These are phyloP conservation scores for Podospora fimiseda DNA, from an alignment of 495 filamentous ascomycete species.

Conservation along the genomic window DNA sequence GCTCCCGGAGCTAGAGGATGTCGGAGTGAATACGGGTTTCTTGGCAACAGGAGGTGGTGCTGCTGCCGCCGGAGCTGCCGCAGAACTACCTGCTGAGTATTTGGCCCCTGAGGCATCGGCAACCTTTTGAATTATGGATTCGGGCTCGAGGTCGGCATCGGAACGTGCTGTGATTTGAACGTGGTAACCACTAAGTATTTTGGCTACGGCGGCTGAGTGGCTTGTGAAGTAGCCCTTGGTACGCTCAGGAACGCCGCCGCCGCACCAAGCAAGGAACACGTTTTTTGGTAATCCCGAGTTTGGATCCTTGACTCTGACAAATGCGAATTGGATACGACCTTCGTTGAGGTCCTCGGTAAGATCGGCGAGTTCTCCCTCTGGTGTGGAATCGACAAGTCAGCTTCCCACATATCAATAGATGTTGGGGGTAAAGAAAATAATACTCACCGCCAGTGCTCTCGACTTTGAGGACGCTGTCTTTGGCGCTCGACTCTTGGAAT, in stretches of 20 bases:
- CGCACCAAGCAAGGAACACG: slow-evolving; percentile 94
- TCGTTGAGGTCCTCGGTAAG: slow-evolving; percentile 98
- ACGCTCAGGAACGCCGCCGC: slow-evolving; percentile 94
- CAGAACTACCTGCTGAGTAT: slow-evolving; percentile 62
- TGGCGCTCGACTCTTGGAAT: slow-evolving; percentile 77
- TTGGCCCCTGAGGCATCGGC: slow-evolving; percentile 93
- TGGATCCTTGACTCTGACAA: slow-evolving; percentile 90
- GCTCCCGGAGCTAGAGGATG: slow-evolving; percentile 56
- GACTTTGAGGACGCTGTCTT: slow-evolving; percentile 92
- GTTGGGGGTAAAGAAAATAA: neutral
- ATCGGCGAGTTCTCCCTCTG: slow-evolving; percentile 90
- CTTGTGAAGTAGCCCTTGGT: slow-evolving; percentile 98
- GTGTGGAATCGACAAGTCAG: slow-evolving; percentile 8
- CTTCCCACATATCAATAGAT: slow-evolving; percentile 4
- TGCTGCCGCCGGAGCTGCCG: slow-evolving; percentile 41
- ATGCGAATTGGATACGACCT: slow-evolving; percentile 93
- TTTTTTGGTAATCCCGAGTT: slow-evolving; percentile 89
- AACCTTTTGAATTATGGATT: slow-evolving; percentile 87
- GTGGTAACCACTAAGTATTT: slow-evolving; percentile 92
- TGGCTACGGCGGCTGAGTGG: slow-evolving; percentile 80
- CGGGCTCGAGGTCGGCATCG: slow-evolving; percentile 77
- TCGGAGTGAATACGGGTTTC: slow-evolving; percentile 87
- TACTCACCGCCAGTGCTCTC: slow-evolving; percentile 78
- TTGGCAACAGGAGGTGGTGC: slow-evolving; percentile 63
- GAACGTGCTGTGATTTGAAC: slow-evolving; percentile 94